Evolutionary conservation across 371 early-diverging fungal genomes (phyloP).

Genomic region (Chytridium lagenaria): DNA sequence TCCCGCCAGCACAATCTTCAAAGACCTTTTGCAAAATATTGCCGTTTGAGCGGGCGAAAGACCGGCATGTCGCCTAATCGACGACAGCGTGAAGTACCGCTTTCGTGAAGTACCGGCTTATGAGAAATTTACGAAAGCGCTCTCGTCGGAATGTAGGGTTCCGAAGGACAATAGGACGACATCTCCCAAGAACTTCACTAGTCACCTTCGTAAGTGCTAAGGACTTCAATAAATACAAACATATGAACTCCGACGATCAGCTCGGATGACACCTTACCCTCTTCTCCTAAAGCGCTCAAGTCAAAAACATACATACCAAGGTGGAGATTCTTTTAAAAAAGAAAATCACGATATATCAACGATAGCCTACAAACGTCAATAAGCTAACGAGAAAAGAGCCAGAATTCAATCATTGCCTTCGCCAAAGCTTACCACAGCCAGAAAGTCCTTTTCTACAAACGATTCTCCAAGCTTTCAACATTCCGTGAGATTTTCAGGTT

Average conservation of each 20-base stretch:
- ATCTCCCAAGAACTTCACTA: conserved; percentile 15
- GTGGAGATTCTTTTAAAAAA: background rate
- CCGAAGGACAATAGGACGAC: background rate
- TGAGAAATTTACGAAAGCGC: no score
- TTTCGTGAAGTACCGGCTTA: no score
- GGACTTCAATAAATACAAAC: conserved; percentile 12
- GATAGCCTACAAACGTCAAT: background rate
- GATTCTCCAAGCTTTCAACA: background rate
- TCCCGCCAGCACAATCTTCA: background rate
- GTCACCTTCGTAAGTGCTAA: background rate
- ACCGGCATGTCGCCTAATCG: background rate
- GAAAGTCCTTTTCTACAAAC: background rate
- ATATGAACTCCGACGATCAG: conserved; percentile 14
- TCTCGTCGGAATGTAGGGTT: background rate
- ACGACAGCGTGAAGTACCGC: background rate
- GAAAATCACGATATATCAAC: conserved; percentile 16
- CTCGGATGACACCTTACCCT: conserved; percentile 16
- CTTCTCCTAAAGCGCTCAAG: background rate
- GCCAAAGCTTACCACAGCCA: conserved; percentile 1
- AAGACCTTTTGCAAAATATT: background rate
- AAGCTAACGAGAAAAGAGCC: no score
- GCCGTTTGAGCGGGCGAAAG: background rate
- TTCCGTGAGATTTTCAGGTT: background rate
- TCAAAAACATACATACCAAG: background rate
- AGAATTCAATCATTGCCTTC: no score